phyloP scores from a whole-genome alignment of 345 rosid species.

The Moringa oleifera region DNA sequence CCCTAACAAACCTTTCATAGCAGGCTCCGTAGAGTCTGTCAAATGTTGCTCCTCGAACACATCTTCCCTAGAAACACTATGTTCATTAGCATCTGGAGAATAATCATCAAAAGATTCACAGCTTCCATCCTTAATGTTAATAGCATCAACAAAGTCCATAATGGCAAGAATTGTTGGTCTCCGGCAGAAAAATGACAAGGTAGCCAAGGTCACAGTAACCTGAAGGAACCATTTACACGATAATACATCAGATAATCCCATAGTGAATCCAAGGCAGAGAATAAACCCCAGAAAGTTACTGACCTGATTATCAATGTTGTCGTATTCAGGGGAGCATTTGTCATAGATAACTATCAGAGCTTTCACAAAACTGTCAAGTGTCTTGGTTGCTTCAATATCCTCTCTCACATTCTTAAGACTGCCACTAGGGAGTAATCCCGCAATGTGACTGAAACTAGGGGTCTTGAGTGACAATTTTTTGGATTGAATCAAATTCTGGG shows the following conservation, averaged over 20 bases:
- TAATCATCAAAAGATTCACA: conserved; percentile 49
- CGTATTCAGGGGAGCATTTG: conserved; percentile 61
- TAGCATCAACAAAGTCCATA: conserved; percentile 80
- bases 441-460: conserved; percentile 63
- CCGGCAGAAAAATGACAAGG: conserved; percentile 88
- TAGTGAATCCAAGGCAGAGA: background rate
- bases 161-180: conserved; percentile 92
- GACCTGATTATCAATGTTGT: conserved; percentile 76
- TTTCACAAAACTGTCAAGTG: conserved; percentile 86
- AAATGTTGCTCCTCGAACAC: conserved; percentile 32
- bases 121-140: conserved; percentile 54
- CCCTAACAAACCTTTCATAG: conserved; percentile 84
- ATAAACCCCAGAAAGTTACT: conserved; percentile 15
- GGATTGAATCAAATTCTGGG: conserved; percentile 17
- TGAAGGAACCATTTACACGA: conserved; percentile 30
- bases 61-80: conserved; percentile 34
- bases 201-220: conserved; percentile 79
- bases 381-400: conserved; percentile 35
- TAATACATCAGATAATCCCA: background rate
- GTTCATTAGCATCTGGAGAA: conserved; percentile 44
- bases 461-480: conserved; percentile 41
- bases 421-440: conserved; percentile 73
- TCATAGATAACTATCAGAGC: conserved; percentile 82
- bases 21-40: conserved; percentile 38
- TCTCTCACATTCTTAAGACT: conserved; percentile 27